These are phyloP conservation scores for Tetrastigma voinierianum DNA, from an alignment of 164 flowering plant genomes.

Conservation along the genomic window DNA sequence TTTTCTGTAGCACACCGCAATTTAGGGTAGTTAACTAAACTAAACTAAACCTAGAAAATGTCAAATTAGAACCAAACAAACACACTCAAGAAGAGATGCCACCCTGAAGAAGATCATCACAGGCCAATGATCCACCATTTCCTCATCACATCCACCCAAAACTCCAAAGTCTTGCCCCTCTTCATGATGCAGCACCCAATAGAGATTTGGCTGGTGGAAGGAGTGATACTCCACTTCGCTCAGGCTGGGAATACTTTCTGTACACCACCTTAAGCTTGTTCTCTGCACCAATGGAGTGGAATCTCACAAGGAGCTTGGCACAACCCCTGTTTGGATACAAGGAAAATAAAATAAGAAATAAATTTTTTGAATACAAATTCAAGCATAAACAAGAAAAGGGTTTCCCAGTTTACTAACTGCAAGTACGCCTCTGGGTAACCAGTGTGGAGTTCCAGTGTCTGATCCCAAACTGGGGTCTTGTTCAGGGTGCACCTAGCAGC, in stretches of 20 bases:
- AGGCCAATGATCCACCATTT: too few relatives aligned
- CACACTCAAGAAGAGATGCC: too few relatives aligned
- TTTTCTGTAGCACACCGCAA: too few relatives aligned
- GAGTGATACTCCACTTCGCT: conserved; percentile 57
- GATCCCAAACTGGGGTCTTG: conserved; percentile 63
- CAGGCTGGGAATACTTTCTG: conserved; percentile 56
- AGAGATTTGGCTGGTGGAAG: conserved; percentile 57
- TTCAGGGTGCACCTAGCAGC: conserved; percentile 71
- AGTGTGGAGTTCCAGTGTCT: conserved; percentile 73
- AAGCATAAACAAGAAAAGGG: background rate
- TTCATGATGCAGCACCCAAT: conserved; percentile 7
- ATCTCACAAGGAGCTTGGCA: conserved; percentile 53
- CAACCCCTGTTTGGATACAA: conserved; percentile 53
- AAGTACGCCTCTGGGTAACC: conserved; percentile 72
- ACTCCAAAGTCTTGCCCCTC: too few relatives aligned
- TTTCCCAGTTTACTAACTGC: conserved; percentile 20
- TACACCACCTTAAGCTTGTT: conserved; percentile 49
- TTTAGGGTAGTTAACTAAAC: too few relatives aligned
- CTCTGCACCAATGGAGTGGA: conserved; percentile 48
- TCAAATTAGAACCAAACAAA: too few relatives aligned
- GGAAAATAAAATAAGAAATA: background rate
- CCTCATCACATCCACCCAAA: too few relatives aligned
- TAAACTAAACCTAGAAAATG: too few relatives aligned
- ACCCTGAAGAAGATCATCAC: too few relatives aligned
- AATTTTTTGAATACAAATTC: too few relatives aligned